Conservation (phyloP, 148 eudicot species). For the Polygonum maritimum region DNA sequence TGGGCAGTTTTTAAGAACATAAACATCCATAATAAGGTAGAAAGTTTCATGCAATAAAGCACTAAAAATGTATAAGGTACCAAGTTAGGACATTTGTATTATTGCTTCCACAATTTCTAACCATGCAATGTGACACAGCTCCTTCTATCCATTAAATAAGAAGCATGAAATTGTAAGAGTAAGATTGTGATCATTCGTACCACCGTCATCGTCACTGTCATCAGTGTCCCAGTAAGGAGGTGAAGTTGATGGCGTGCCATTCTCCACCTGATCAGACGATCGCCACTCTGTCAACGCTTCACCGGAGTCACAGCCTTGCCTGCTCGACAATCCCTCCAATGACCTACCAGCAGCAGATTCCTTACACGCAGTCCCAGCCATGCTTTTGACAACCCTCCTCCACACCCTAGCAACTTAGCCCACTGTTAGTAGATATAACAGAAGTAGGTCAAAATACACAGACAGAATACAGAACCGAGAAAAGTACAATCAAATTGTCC, state of each 20-base stretch:
- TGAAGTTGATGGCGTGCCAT: slow-evolving; percentile 77
- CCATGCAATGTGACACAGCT: not conserved
- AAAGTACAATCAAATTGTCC: slow-evolving; percentile 1
- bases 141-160: not conserved
- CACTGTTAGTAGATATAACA: slow-evolving; percentile 15
- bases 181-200: slow-evolving; percentile 12
- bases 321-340: slow-evolving; percentile 41
- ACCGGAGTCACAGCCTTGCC: slow-evolving; percentile 52
- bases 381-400: slow-evolving; percentile 30
- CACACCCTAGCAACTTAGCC: slow-evolving; percentile 31
- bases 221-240: slow-evolving; percentile 93
- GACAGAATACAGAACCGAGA: not conserved
- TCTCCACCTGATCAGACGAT: slow-evolving; percentile 78
- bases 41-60: not conserved
- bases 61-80: not conserved
- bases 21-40: not conserved
- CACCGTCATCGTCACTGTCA: slow-evolving; percentile 64
- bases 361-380: slow-evolving; percentile 68
- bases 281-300: slow-evolving; percentile 85
- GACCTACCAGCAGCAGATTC: slow-evolving; percentile 56
- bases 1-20: not conserved
- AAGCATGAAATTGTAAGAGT: not conserved
- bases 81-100: not conserved
- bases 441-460: not conserved
- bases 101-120: not conserved